Evolutionary conservation across 2,329 filamentous ascomycete species (phyloP).

Genomic region (Pezicula rhizophila): DNA sequence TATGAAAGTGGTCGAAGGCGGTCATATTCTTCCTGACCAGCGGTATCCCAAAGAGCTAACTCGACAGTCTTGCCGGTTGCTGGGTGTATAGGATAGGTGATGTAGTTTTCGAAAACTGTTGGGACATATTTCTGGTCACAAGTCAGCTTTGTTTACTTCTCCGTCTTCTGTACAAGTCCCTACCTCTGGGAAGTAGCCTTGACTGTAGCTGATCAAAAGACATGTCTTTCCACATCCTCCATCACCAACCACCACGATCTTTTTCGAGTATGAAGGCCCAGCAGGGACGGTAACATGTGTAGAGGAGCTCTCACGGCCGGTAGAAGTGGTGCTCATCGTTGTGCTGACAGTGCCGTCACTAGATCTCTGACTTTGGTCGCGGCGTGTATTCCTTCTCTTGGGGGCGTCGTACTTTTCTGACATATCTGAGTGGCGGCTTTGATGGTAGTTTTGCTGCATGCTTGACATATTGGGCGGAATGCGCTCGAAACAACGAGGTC

Average conservation of each 20-base stretch:
- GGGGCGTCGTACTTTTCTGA: conserved; percentile 25
- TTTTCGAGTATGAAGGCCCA: conserved; percentile 92
- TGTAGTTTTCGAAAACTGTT: conserved; percentile 99
- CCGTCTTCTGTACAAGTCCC: neutral
- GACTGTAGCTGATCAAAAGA: conserved; percentile 95
- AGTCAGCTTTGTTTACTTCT: conserved; percentile 1
- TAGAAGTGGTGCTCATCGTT: conserved; percentile 65
- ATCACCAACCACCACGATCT: conserved; percentile 97
- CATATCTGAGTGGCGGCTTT: conserved; percentile 22
- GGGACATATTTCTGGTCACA: conserved; percentile 89
- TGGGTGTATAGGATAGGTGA: conserved; percentile 88
- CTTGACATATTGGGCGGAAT: conserved; percentile 16
- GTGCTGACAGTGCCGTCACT: conserved; percentile 91
- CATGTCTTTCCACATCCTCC: conserved; percentile 98
- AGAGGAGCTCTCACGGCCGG: conserved; percentile 68
- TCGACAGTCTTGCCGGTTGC: conserved; percentile 90
- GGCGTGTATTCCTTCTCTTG: conserved; percentile 23
- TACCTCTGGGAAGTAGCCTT: conserved; percentile 98
- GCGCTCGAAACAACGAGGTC: neutral
- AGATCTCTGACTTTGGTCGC: conserved; percentile 42
- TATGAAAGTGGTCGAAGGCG: conserved; percentile 91
- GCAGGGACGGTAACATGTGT: conserved; percentile 72
- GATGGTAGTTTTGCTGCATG: conserved; percentile 20
- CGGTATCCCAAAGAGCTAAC: conserved; percentile 96
- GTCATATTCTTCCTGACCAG: conserved; percentile 98